Evolutionary conservation across 441 rosid species (phyloP), one percentile per base, ranked within the genome.

Genomic region (Manihot esculenta): DNA sequence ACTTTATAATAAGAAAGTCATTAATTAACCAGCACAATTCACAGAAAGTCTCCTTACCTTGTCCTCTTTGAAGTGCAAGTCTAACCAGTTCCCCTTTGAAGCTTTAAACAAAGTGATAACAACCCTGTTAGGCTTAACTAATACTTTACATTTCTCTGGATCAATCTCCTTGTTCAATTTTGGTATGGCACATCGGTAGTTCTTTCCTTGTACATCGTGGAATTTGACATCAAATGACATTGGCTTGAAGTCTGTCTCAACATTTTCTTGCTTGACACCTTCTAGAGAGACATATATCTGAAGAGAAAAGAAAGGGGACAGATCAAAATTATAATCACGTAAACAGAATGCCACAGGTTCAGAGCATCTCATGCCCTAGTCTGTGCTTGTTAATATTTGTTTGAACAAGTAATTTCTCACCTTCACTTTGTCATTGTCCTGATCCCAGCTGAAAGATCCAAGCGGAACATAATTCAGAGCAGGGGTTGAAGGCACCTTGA

Each of bases 401-500:
- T 56, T 33, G 20, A 26, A 14, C 5, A 18, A 11, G 33, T 14
- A 56, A 30, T 20, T 51, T 14, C 41, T 70, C 81, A 92, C 99
- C 98, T 92, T 94, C 75, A 92, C 87, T 84, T 89, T 94, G 33
- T 92, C 97, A 74, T 73, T 86, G 74, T 94, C 99, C 84, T 94
- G 97, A 80, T 94, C 99, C 94, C 93, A 94, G 84, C 97, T 90
- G 74, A 92, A 94, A 14, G 98, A 85, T 72, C 82, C 84, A 14
- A 94, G 86, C 2, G 96, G 71, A 9, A 73, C 70, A 67, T 92
- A 94, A 64, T 47, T 87, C 73, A 70, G 5, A 2, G 81, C 54
- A 17, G 85, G 80, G 26, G 64, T 55, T 57, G 76, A 48, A 5
- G 85, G 80, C 69, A 72, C 76, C 76, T 86, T 84, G n/a, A 63